Base-by-base conservation (phyloP, 2,329 filamentous ascomycete species). In the Neophaeococcomyces mojaviensis region DNA sequence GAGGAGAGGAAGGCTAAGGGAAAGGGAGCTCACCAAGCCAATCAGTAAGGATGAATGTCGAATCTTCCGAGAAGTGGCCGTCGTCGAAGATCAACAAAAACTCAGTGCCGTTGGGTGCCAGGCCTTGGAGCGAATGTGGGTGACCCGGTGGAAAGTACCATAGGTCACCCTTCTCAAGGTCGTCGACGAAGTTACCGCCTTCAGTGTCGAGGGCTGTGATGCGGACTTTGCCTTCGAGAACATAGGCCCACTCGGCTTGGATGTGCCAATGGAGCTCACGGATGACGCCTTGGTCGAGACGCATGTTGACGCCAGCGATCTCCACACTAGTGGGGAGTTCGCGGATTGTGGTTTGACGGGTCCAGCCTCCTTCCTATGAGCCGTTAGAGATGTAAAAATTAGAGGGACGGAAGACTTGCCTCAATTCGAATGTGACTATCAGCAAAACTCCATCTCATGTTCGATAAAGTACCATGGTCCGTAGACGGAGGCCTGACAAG, bases 261-360 rank as follows among this genome's bases (percentile, higher is more conserved):
- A 84, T 86, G 69, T 88, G 84, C 84, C 84, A 88, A 60, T 88
- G 84, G 7, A 88, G 71, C 61, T 88, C 84, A 22, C 84, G 81
- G 55, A 86, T 86, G 26, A 82, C 84, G 30, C 83, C 82, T 52
- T 78, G 67, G 32, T 82, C 83, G 2, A 88, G 76, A 9, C 84
- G 77, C 84, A 88, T 88, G 61, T 88, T 86, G 45, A 88, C 84
- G 33, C 81, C 79, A 2, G 84, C 84, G 36, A 88, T 73, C 59
- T 87, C 81, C n/a, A 78, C 75, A 26, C 61, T 64, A 7, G 57
- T 58, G 1, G 61, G 61, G 1, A 66, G 50, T 46, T 66, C 63
- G 15, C 61, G 54, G 44, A 64, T 57, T 3, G 63, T 65, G 1
- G 83, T 87, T 63, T 88, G 81, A 19, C 84, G 74, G 1, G 84